Base-by-base conservation (phyloP, 2,329 filamentous ascomycete genomes). In the Aspergillus aculeatus region DNA sequence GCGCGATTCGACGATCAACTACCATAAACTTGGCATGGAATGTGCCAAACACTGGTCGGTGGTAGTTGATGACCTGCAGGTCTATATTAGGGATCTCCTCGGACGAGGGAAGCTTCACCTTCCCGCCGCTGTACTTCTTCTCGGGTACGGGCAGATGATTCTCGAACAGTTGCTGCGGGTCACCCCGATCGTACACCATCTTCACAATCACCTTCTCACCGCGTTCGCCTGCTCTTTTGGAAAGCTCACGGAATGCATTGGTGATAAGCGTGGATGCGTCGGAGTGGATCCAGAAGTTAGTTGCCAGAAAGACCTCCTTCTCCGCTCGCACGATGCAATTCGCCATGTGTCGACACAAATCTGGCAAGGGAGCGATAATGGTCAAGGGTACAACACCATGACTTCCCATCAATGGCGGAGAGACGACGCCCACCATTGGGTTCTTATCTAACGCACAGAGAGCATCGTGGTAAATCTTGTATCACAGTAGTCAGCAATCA, bases 11-110 rank as follows among this genome's bases (percentile, higher is more conserved):
- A 6, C 90, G 82, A 71, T 94, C 90, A 1, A 93, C 85, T 1
- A 93, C 79, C 81, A 91, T 89, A 69, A 89, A 92, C 69, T 94
- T 94, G 62, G 86, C 81, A 68, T 93, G 90, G 47, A 92, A 89
- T 0, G 90, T 94, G 0, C 90, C 90, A 2, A 93, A 74, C 1
- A 89, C 74, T 1, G 89, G 83, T 12, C 82, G 81, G 68, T 93
- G 90, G 67, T 86, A 88, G 68, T 91, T 93, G 62, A 89, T 82
- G 5, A 92, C 89, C 68, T 91, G 80, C 35, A 94, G 73, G 62
- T 92, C 86, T 29, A 93, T 74, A 67, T 91, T 83, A 0, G 89
- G 89, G 2, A 92, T 86, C 44, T 92, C 87, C 2, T 85, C 77
- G 0, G 83, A 80, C 0, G 80, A 66, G 0, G 90, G 90, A 0